Base-by-base conservation (phyloP, 1,139 yeast species). In the Kurtzmaniella natalensis region DNA sequence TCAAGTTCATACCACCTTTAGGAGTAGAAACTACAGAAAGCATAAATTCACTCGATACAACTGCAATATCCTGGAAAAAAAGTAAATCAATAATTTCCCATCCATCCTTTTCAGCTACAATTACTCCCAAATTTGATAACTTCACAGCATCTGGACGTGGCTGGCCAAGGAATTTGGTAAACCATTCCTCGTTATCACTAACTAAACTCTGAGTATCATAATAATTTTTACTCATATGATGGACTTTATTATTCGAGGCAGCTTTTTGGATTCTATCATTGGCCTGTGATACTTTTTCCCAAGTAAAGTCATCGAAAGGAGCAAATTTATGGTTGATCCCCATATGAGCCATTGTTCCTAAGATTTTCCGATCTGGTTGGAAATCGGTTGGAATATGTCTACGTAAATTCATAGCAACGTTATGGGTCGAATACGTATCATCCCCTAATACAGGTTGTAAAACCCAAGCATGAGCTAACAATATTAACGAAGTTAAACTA, bases 51-150 rank as follows among this genome's bases (percentile, higher is more conserved):
- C 65, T 44, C 1, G 67, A 63, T 2, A 49, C 41, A 1, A 67
- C 59, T 2, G 69, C 59, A 33, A 64, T 34, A 37, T 64, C 69
- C 39, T 67, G 73, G 1, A 65, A 48, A 40, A 67, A 67, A 1
- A 61, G 45, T 49, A 65, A 42, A 35, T 65, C 57, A 1, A 40
- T 45, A 11, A 67, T 50, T 1, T 48, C 47, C 64, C 61, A 60
- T 8, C 28, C 35, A 4, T 21, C 18, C 16, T 19, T 15, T 15
- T 29, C 28, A 7, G 32, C 36, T 3, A 32, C 32, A 16, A 59
- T 46, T 4, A 55, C 41, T 2, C 74, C 74, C 40, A 69, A 49
- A 39, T 68, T 69, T 9, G 74, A 69, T 18, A 64, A 40, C 37
- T 68, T 68, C 15, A 55, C 39, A 0, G 64, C 44, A 34, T 64